Evolutionary conservation across 768 basidiomycete species (phyloP).

Genomic region (Russula emetica): DNA sequence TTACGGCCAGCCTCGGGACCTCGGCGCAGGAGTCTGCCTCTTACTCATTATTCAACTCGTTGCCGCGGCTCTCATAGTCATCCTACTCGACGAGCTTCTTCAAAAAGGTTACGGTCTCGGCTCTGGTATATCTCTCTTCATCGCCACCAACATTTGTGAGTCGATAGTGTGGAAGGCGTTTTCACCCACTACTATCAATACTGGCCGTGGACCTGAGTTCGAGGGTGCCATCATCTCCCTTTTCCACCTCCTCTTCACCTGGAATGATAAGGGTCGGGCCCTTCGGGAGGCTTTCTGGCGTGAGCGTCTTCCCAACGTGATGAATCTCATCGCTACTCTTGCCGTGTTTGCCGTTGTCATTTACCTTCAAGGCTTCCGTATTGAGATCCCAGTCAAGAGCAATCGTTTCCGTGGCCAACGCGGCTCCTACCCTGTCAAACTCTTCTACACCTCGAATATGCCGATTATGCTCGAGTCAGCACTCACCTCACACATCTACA

Average conservation of each 20-base stretch:
- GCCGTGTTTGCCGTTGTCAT: conserved; percentile 93
- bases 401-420: conserved; percentile 96
- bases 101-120: conserved; percentile 99
- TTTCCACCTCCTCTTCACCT: conserved; percentile 97
- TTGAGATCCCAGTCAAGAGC: conserved; percentile 97
- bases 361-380: conserved; percentile 97
- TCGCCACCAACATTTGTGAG: conserved; percentile 99
- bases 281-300: conserved; percentile 98
- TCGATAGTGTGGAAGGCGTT: conserved; percentile 99
- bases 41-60: conserved; percentile 95
- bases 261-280: conserved; percentile 97
- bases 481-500: conserved; percentile 89
- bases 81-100: conserved; percentile 96
- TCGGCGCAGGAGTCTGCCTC: conserved; percentile 96
- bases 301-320: conserved; percentile 92
- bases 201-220: conserved; percentile 96
- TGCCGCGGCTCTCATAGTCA: conserved; percentile 91
- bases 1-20: conserved; percentile 88
- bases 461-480: conserved; percentile 99
- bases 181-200: conserved; percentile 96
- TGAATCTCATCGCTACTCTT: conserved; percentile 93
- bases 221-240: conserved; percentile 94
- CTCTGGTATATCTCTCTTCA: conserved; percentile 97
- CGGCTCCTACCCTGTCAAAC: conserved; percentile 92
- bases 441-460: conserved; percentile 99